Percentiles rank a stretch among this genome's conserved stretches.
Conservation (phyloP, 805 yeast genomes). For the Saturnispora gosingensis region DNA sequence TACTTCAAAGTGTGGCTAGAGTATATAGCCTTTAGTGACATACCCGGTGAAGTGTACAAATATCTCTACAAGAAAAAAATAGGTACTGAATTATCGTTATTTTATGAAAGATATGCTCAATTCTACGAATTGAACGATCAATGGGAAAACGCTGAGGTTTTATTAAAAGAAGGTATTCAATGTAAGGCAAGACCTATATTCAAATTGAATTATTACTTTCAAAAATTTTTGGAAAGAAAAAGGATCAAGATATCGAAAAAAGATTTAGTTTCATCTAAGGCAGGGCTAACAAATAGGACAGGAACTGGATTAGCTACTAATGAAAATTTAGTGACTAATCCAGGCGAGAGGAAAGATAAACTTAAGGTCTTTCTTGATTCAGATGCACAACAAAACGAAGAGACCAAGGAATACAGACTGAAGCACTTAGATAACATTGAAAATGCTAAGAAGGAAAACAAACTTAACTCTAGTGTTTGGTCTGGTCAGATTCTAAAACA, state of each 20-base stretch:
- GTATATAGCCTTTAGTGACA: constrained; percentile 58
- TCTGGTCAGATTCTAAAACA: constrained; percentile 51
- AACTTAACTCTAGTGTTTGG: constrained; percentile 47
- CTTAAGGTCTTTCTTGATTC: constrained; percentile 17
- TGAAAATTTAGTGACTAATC: constrained; percentile 7
- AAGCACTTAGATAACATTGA: constrained; percentile 40
- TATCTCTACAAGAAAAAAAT: constrained; percentile 65
- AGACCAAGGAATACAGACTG: constrained; percentile 11
- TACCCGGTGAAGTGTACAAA: constrained; percentile 61
- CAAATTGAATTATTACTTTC: constrained; percentile 35
- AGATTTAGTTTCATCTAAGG: background rate
- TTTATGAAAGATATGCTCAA: constrained; percentile 72
- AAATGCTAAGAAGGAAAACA: constrained; percentile 57
- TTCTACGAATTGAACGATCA: constrained; percentile 45
- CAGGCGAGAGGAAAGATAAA: constrained; percentile 13
- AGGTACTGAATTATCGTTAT: constrained; percentile 57
- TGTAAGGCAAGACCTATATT: constrained; percentile 56
- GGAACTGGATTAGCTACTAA: constrained; percentile 18
- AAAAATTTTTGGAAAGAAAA: constrained; percentile 35
- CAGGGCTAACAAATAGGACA: constrained; percentile 14
- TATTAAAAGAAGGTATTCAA: constrained; percentile 50
- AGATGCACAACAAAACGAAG: background rate
- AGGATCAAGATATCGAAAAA: constrained; percentile 13
- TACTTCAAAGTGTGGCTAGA: constrained; percentile 75
- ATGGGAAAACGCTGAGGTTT: constrained; percentile 45